phyloP scores from a whole-genome alignment of 768 basidiomycete genomes.

The Phylloporus scabripes region DNA sequence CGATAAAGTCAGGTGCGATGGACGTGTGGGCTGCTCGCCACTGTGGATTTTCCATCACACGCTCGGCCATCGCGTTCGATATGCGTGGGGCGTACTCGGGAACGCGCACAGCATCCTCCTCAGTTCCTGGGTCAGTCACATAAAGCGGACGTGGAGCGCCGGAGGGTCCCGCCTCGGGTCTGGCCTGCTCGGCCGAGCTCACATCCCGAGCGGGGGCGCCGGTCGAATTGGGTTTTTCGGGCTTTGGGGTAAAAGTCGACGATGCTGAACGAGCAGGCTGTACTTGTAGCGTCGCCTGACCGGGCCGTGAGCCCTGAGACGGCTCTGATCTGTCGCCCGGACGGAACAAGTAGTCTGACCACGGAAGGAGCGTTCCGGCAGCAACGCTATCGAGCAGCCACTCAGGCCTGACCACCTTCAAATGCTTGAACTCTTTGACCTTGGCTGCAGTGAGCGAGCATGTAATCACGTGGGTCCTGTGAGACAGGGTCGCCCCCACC shows the following conservation, averaged over 20 bases:
- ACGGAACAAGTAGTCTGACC: slow-evolving; percentile 66
- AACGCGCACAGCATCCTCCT: slow-evolving; percentile 41
- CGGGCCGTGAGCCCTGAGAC: slow-evolving; percentile 40
- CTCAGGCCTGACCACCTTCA: slow-evolving; percentile 85
- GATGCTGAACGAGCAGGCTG: slow-evolving; percentile 6
- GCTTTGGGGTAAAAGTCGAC: background rate
- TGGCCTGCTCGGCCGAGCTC: slow-evolving; percentile 1
- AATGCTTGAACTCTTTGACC: slow-evolving; percentile 77
- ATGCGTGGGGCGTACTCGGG: slow-evolving; percentile 63
- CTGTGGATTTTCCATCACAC: slow-evolving; percentile 74
- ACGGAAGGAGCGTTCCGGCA: slow-evolving; percentile 64
- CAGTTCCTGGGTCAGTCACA: slow-evolving; percentile 39
- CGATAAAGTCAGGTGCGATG: slow-evolving; percentile 78
- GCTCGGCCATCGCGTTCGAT: slow-evolving; percentile 69
- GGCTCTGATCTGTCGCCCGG: slow-evolving; percentile 44
- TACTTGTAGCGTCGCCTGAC: slow-evolving; percentile 16
- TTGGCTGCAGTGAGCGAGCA: slow-evolving; percentile 88
- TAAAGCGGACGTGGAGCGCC: slow-evolving; percentile 23
- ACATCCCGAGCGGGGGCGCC: background rate
- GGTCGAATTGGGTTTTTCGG: background rate
- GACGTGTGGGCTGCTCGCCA: slow-evolving; percentile 91
- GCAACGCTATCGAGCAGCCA: slow-evolving; percentile 86
- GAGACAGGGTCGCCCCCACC: background rate
- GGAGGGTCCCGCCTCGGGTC: background rate
- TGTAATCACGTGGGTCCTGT: slow-evolving; percentile 87